Conservation (phyloP, 2,329 filamentous ascomycete genomes). For the Aspergillus caelatus region DNA sequence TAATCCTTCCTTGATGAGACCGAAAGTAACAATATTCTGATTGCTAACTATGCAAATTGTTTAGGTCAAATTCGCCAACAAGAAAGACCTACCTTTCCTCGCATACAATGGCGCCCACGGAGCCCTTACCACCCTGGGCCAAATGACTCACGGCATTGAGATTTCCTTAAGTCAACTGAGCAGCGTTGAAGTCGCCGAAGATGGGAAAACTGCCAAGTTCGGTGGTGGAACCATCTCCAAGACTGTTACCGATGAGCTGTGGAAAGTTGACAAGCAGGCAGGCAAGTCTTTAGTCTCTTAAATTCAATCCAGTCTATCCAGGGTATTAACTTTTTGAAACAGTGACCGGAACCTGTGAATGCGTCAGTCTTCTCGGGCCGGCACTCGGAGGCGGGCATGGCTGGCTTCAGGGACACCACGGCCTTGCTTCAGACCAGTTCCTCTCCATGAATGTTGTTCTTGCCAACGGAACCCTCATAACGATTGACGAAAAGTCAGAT, state of each 20-base stretch:
- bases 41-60: neutral
- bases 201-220: conserved; percentile 51
- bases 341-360: conserved; percentile 58
- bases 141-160: conserved; percentile 54
- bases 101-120: conserved; percentile 58
- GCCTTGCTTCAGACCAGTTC: conserved; percentile 58
- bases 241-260: conserved; percentile 52
- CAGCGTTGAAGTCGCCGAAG: conserved; percentile 40
- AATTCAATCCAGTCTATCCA: too few species aligned
- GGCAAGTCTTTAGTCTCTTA: neutral
- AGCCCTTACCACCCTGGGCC: conserved; percentile 52
- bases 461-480: conserved; percentile 49
- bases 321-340: neutral
- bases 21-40: neutral
- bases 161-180: conserved; percentile 53
- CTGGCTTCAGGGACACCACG: conserved; percentile 56
- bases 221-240: conserved; percentile 54
- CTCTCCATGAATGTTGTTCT: conserved; percentile 56
- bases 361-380: conserved; percentile 52
- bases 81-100: conserved; percentile 53
- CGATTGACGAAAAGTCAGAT: conserved; percentile 48
- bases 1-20: conserved; percentile 22
- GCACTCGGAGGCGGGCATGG: conserved; percentile 63
- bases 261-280: conserved; percentile 54
- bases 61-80: conserved; percentile 54